Conservation (phyloP, 192 early-diverging fungal genomes). For the Backusella australiensis region DNA sequence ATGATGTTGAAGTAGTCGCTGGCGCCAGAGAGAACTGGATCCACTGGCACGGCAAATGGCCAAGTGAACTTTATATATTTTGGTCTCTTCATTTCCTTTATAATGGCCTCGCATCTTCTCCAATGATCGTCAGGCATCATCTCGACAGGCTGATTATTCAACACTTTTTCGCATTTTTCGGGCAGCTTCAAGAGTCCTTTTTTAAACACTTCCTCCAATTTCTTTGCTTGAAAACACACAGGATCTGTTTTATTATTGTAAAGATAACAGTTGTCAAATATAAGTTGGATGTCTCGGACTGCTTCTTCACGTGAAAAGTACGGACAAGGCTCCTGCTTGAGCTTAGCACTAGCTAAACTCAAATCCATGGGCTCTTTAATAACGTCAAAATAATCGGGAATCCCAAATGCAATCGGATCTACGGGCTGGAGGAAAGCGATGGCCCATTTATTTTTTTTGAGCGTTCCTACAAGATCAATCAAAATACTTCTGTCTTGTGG, state of each 20-base stretch:
- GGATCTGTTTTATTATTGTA: slow-evolving; percentile 77
- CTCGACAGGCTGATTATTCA: neutral
- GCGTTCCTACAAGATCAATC: slow-evolving; percentile 42
- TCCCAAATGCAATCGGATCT: slow-evolving; percentile 65
- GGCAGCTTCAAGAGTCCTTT: slow-evolving; percentile 65
- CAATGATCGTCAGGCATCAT: slow-evolving; percentile 25
- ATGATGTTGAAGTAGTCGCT: slow-evolving; percentile 78
- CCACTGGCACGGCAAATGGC: slow-evolving; percentile 82
- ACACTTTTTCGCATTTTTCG: neutral
- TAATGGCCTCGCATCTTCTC: slow-evolving; percentile 20
- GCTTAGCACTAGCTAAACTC: slow-evolving; percentile 44
- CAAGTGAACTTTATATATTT: slow-evolving; percentile 17
- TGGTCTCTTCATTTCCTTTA: slow-evolving; percentile 31
- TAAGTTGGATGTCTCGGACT: slow-evolving; percentile 57
- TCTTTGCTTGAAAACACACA: slow-evolving; percentile 60
- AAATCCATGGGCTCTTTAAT: slow-evolving; percentile 80
- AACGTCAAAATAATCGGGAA: slow-evolving; percentile 69
- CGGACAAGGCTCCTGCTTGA: slow-evolving; percentile 38
- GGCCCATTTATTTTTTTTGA: slow-evolving; percentile 77
- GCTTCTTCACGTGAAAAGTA: slow-evolving; percentile 34
- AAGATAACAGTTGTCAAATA: slow-evolving; percentile 76
- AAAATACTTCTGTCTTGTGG: neutral
- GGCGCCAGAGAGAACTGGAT: slow-evolving; percentile 74
- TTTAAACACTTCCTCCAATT: slow-evolving; percentile 66
- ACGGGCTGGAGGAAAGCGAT: slow-evolving; percentile 80